Conservation (phyloP, 2,329 filamentous ascomycete genomes). For the Parastagonospora nodorum region DNA sequence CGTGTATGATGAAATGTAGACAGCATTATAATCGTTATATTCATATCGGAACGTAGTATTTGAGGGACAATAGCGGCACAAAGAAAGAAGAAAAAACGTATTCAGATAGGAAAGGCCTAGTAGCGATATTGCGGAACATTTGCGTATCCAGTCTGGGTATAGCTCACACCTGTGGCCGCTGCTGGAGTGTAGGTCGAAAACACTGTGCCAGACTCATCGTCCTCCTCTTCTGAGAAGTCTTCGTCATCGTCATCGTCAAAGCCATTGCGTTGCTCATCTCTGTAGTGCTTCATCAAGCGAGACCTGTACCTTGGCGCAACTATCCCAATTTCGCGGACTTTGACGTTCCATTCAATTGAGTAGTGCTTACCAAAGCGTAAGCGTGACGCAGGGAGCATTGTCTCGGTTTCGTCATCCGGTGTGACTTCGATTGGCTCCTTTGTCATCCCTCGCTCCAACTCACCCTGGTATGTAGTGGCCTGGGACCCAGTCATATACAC, state of each 20-base stretch:
- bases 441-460: constrained; percentile 38
- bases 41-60: no score
- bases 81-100: no score
- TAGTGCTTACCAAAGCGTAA: constrained; percentile 47
- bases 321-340: constrained; percentile 46
- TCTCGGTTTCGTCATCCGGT: constrained; percentile 20
- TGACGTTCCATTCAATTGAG: constrained; percentile 50
- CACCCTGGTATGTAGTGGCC: constrained; percentile 19
- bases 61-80: no score
- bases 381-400: constrained; percentile 44
- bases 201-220: background rate
- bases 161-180: no score
- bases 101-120: no score
- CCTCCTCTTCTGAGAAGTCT: background rate
- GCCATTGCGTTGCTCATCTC: constrained; percentile 4
- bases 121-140: no score
- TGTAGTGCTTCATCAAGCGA: constrained; percentile 15
- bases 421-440: constrained; percentile 46
- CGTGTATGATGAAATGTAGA: no score
- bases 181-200: no score
- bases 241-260: constrained; percentile 2
- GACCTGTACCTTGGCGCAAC: constrained; percentile 32
- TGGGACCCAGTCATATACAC: constrained; percentile 29
- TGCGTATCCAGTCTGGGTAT: no score
- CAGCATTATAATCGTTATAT: no score